Evolutionary conservation across 106 monocot species (phyloP).

Genomic region (Vanilla planifolia): DNA sequence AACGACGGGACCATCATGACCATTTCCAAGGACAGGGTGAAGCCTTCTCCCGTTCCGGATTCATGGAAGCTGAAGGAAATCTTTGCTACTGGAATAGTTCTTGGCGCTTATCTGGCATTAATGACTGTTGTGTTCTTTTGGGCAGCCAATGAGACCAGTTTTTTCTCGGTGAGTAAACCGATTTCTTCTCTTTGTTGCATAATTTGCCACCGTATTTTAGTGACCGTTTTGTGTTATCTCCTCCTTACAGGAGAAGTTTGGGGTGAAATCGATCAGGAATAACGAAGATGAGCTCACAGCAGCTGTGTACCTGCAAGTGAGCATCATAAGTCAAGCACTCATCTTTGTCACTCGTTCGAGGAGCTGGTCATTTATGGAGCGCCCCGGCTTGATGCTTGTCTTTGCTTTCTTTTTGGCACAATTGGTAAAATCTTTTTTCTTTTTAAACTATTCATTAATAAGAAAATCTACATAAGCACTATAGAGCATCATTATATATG

Average conservation of each 20-base stretch:
- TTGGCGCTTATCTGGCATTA: slow-evolving; percentile 36
- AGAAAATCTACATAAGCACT: too few species aligned
- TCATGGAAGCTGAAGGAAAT: slow-evolving; percentile 42
- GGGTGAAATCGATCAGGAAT: slow-evolving; percentile 10
- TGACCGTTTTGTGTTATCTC: neutral
- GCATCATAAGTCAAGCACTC: slow-evolving; percentile 17
- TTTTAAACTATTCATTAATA: neutral
- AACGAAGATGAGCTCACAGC: slow-evolving; percentile 9
- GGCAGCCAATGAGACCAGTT: slow-evolving; percentile 22
- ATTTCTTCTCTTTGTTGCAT: neutral
- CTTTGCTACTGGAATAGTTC: slow-evolving; percentile 41
- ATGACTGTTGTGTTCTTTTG: slow-evolving; percentile 49
- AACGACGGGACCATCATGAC: slow-evolving; percentile 70
- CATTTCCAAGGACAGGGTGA: slow-evolving; percentile 56
- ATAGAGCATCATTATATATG: too few species aligned
- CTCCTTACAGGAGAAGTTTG: slow-evolving; percentile 2
- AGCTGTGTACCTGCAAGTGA: slow-evolving; percentile 17
- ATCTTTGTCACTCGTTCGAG: slow-evolving; percentile 21
- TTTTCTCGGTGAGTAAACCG: slow-evolving; percentile 27
- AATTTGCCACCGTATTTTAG: neutral
- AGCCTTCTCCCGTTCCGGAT: slow-evolving; percentile 46
- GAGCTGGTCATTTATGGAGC: slow-evolving; percentile 18
- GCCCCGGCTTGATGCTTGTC: slow-evolving; percentile 12
- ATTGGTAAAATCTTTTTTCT: slow-evolving; percentile 5
- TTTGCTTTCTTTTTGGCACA: slow-evolving; percentile 15